Evolutionary conservation across 345 rosid species (phyloP), one percentile per base, ranked within the genome.

Genomic region (Geranium rotundifolium): DNA sequence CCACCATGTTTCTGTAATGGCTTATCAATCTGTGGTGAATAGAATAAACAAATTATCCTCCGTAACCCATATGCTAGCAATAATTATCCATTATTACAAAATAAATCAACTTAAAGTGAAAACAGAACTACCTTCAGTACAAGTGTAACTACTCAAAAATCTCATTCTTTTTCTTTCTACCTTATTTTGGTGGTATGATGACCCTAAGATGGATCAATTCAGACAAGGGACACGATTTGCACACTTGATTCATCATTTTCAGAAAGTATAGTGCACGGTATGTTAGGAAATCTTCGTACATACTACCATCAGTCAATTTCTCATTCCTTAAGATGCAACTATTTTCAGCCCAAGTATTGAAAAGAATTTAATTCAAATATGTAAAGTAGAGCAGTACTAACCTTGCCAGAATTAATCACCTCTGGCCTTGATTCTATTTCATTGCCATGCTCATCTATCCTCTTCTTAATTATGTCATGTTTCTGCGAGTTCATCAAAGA

Each of bases 1-100:
- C 97, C 97, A 73, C 97, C 97, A 78, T 93, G 99, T 76, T 77
- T 85, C 77, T 93, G 97, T 70, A 93, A 73, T 61, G 99, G 92
- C 29, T 85, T 88, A 50, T 90, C 99, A 75, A 90, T 81, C 97
- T 88, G 81, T 67, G 63, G 52, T 56, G 75, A 76, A 56, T 67
- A 29, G 50, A 68, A 27, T 23, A 16, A 61, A 63, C 64, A 66
- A 41, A 68, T 17, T 57, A 20, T 64, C 46, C 37, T 46, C 13
- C 14, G 12, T 46, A 46, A 46, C 12, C 15, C 27, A 46, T 7
- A 9, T 46, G 14, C 12, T 46, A 46, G 52, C 52, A 46, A 46
- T 14, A 46, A 10, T 46, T 46, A 3, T 2, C 12, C 0, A 34
- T 34, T 34, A 34, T 34, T 46, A 9, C 16, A 46, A 46, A 46